Conservation (phyloP, 1,284 basidiomycete genomes). For the Vanrija sp. region DNA sequence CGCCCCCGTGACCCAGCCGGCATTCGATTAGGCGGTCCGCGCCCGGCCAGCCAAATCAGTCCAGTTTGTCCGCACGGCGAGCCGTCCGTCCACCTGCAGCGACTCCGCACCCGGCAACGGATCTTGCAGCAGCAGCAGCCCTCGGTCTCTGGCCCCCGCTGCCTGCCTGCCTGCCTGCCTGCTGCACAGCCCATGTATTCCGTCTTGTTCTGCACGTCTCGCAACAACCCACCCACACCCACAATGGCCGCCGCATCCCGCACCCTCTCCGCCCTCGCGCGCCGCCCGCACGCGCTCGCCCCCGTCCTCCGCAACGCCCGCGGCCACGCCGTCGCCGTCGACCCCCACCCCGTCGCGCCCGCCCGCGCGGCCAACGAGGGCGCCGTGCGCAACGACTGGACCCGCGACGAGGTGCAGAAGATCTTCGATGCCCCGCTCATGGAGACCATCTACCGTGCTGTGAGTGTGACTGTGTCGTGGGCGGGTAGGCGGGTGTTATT, state of each 20-base stretch:
- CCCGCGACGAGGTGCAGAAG: conserved; percentile 49
- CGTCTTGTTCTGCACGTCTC: not conserved
- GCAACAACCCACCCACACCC: not conserved
- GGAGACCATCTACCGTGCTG: conserved; percentile 79
- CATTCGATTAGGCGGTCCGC: too few species aligned
- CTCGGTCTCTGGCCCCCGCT: too few species aligned
- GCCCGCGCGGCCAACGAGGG: conserved; percentile 22
- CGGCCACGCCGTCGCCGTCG: conserved; percentile 39
- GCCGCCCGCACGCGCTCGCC: conserved; percentile 2
- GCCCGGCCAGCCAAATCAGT: too few species aligned
- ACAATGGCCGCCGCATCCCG: conserved; percentile 6
- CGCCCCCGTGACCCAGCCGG: too few species aligned
- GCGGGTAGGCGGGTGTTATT: too few species aligned
- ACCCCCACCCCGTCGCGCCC: conserved; percentile 16
- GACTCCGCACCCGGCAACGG: not conserved
- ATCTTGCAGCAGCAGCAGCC: not conserved
- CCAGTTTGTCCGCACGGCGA: too few species aligned
- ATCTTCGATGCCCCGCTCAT: conserved; percentile 65
- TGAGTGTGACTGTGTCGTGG: conserved; percentile 43
- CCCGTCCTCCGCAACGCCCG: conserved; percentile 19
- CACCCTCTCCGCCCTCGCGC: not conserved
- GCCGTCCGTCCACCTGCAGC: too few species aligned
- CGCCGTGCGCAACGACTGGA: conserved; percentile 46
- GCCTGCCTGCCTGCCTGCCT: too few species aligned
- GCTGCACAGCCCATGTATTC: too few species aligned